A percentile compares a stretch with the other conserved stretches of the same genome.
phyloP scores from a whole-genome alignment of 768 basidiomycete species.

The Scleroderma bovista region DNA sequence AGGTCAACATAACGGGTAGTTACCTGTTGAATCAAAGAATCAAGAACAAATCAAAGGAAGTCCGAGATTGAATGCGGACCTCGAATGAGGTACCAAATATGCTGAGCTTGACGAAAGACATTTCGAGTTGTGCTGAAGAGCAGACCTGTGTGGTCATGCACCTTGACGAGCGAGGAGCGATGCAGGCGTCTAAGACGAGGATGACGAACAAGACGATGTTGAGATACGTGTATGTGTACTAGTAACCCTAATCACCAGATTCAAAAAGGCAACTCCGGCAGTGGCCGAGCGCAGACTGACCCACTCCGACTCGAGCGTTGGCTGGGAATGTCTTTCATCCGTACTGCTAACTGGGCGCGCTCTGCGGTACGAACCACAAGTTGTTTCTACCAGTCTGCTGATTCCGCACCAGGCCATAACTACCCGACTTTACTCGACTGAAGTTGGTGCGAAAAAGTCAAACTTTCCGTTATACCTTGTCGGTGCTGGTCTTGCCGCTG shows the following conservation, averaged over 20 bases:
- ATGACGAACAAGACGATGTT: constrained; percentile 12
- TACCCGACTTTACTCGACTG: constrained; percentile 44
- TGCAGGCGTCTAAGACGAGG: constrained; percentile 7
- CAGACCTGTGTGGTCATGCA: not conserved
- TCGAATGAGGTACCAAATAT: constrained; percentile 99
- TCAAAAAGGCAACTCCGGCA: not conserved
- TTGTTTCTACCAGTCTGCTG: too few species aligned
- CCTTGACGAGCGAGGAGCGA: not conserved
- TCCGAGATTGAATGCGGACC: constrained; percentile 37
- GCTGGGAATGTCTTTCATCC: constrained; percentile 43
- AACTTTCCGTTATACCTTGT: constrained; percentile 45
- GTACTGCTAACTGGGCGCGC: constrained; percentile 35
- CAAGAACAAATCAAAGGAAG: constrained; percentile 12
- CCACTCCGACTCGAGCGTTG: too few species aligned
- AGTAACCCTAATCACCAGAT: not conserved
- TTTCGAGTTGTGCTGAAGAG: constrained; percentile 22
- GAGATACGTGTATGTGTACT: constrained; percentile 7
- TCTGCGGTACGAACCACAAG: constrained; percentile 30
- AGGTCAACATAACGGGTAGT: constrained; percentile 99
- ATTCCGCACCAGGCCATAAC: constrained; percentile 25
- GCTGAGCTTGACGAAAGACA: constrained; percentile 97
- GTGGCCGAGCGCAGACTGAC: constrained; percentile 6
- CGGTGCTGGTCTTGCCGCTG: constrained; percentile 41
- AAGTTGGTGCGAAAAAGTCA: constrained; percentile 41
- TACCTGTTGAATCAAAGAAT: constrained; percentile 49